Base-by-base conservation (phyloP, 2,329 filamentous ascomycete species). In the Beauveria asiatica region DNA sequence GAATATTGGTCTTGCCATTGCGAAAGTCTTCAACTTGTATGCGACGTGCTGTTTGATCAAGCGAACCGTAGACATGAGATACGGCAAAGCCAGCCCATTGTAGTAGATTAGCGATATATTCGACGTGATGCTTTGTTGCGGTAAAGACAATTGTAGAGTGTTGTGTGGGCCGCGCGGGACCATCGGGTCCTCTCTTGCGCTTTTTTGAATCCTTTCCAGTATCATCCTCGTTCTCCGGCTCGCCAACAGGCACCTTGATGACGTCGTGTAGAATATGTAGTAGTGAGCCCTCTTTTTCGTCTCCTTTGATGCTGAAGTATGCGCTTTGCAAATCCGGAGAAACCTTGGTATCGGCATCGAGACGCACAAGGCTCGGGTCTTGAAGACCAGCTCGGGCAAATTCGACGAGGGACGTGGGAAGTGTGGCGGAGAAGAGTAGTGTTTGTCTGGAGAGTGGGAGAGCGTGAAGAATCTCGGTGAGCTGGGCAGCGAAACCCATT, bases 121-220 rank as follows among this genome's bases (percentile, higher is more conserved):
- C 95, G 57, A 99, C 94, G 69, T 97, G 92, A 74, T 99, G 94
- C 70, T 99, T 97, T 0, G 94, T 97, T 2, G 93, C 90, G 0
- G 90, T 85, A 69, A 99, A 99, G 4, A 99, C 80, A 66, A 99
- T 97, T 0, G 95, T 99, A 0, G 94, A 97, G 71, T 96, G 87
- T 62, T 90, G 83, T 0, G 92, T 94, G 1, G 92, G 91, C 59
- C 88, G 90, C 2, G 80, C 74, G 11, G 76, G 70, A 62, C 82
- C 80, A 5, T 78, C 76, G 25, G 80, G 76, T 56, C 69, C 69
- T 7, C 88, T 81, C 73, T 93, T 94, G 58, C 90, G 80, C 74
- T 94, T 94, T 72, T 88, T 92, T 27, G 80, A 79, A 4, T 67
- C 63, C 37, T 75, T 77, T 3, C 76, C 75, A 3, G 76, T 76